Base-by-base conservation (phyloP, 1,139 yeast genomes). In the Geotrichum fermentans region DNA sequence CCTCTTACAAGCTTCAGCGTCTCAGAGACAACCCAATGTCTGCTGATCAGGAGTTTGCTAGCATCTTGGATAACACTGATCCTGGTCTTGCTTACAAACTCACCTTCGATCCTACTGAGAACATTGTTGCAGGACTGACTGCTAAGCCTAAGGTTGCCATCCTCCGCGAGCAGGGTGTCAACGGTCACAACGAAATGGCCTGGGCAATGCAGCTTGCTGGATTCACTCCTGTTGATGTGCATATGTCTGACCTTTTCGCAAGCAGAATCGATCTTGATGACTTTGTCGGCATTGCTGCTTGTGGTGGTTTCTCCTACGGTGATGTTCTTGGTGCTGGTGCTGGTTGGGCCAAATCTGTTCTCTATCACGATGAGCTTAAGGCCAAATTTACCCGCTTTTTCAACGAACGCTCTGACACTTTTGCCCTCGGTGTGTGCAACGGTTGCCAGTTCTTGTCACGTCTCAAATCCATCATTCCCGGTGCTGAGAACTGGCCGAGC, bases 271-370 rank as follows among this genome's bases (percentile, higher is more conserved):
- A 80, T n/a, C 75, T 94, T 58, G 82, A 79, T 60, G 83, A 80
- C 44, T 94, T 92, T 68, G 88, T 83, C 44, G 99, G 99, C 55
- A 62, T 94, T 52, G 98, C 97, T 49, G 98, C 98, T 4, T 94
- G 98, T 72, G 99, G 99, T 70, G 99, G 99, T 26, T 94, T 94
- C 75, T 89, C 97, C 1, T 94, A 90, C 64, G 99, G 99, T 75
- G 99, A 94, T 70, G 99, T 94, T 43, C 74, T 94, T 54, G 98
- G 99, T 58, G 98, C 98, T 28, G 99, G 97, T 66, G 88, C 94
- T 47, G 99, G 99, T 53, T 94, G 98, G 98, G 98, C 99, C 54
- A 90, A 89, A 65, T 87, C 96, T 17, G 96, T 92, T n/a, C 72
- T 94, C 58, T 89, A 82, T 76, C 84, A 92, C 64, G 87, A 81